Conservation (phyloP, 345 rosid genomes). For the Eucalyptus sideroxylon region DNA sequence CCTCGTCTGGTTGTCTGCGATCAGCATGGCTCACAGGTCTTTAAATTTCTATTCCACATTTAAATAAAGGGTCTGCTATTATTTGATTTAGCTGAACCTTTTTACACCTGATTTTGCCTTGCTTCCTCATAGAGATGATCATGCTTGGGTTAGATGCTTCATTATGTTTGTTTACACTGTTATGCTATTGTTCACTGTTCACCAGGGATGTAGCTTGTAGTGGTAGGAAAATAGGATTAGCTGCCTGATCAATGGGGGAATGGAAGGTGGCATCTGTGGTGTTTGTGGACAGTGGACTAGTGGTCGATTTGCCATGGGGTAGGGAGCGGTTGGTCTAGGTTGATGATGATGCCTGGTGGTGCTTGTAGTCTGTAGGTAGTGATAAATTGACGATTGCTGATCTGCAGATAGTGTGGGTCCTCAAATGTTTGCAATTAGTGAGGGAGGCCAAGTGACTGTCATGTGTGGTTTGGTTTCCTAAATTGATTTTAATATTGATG, state of each 20-base stretch:
- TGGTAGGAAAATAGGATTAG: background rate
- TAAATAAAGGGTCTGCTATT: background rate
- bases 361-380: background rate
- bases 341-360: background rate
- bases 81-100: background rate
- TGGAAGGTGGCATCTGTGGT: background rate
- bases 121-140: background rate
- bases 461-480: background rate
- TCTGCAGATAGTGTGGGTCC: background rate
- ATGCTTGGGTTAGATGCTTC: background rate
- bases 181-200: background rate
- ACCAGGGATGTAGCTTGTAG: background rate
- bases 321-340: background rate
- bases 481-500: background rate
- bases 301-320: background rate
- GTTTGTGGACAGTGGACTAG: background rate
- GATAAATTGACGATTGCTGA: background rate
- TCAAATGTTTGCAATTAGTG: background rate
- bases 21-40: conserved; percentile 97
- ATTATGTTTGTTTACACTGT: background rate
- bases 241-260: background rate
- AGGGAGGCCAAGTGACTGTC: background rate
- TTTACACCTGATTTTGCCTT: background rate
- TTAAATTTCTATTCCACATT: background rate
- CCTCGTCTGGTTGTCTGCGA: conserved; percentile 91